phyloP scores from a whole-genome alignment of 31 red algal species.

The Odonthalia washingtoniensis region DNA sequence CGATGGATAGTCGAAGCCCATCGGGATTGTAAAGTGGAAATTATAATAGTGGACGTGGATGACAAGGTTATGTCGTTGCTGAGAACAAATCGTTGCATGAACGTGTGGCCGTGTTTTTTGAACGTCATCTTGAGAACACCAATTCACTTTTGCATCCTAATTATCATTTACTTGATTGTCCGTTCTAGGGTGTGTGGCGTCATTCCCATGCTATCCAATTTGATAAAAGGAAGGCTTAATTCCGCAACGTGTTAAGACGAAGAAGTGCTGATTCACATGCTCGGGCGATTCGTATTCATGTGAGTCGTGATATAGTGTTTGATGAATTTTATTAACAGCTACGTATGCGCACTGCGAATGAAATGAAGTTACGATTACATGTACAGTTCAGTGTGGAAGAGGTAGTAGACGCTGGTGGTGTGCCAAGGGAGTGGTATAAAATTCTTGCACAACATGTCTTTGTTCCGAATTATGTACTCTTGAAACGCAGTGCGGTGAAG shows the following conservation, averaged over 20 bases:
- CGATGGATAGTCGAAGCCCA: not conserved
- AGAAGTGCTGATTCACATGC: too few species aligned
- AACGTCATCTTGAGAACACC: constrained; percentile 83
- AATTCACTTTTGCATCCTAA: constrained; percentile 81
- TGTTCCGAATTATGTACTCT: constrained; percentile 97
- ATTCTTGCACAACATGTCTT: constrained; percentile 95
- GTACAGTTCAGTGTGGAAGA: constrained; percentile 95
- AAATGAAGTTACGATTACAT: constrained; percentile 93
- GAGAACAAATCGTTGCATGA: constrained; percentile 26
- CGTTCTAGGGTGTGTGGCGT: constrained; percentile 80
- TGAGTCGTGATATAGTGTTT: constrained; percentile 93
- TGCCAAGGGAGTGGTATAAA: constrained; percentile 97
- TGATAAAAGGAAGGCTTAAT: constrained; percentile 99
- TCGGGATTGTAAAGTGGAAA: too few species aligned
- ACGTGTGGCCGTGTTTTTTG: constrained; percentile 80
- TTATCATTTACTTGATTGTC: constrained; percentile 74
- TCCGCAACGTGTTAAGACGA: constrained; percentile 77
- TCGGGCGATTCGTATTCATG: constrained; percentile 66
- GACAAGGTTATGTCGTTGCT: not conserved
- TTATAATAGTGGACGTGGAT: not conserved
- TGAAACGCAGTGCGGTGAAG: constrained; percentile 86
- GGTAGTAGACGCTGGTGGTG: constrained; percentile 98
- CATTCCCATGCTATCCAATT: constrained; percentile 95
- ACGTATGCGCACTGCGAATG: constrained; percentile 79
- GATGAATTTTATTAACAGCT: constrained; percentile 96